These are phyloP conservation scores for Claviceps maximensis DNA, from an alignment of 2,329 filamentous ascomycete species.

Conservation along the genomic window DNA sequence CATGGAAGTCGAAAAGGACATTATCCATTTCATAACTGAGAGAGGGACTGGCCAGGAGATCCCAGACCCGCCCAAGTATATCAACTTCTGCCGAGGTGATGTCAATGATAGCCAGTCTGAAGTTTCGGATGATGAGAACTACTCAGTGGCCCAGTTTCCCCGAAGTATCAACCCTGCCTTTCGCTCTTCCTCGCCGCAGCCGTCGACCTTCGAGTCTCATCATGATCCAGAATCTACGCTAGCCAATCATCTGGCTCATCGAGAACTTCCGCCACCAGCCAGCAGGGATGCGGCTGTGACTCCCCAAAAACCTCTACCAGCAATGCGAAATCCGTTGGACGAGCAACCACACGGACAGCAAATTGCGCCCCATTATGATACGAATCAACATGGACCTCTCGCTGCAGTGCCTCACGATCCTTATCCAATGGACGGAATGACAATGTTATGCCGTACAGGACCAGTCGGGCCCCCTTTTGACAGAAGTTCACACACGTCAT, in stretches of 20 bases:
- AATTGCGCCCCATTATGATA: conserved; percentile 24
- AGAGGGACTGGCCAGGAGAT: conserved; percentile 92
- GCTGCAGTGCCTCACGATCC: conserved; percentile 75
- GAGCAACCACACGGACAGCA: conserved; percentile 12
- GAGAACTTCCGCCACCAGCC: conserved; percentile 30
- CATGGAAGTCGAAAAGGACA: conserved; percentile 95
- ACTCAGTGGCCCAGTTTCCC: conserved; percentile 92
- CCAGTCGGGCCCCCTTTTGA: conserved; percentile 47
- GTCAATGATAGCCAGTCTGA: conserved; percentile 69
- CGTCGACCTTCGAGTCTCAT: conserved; percentile 83
- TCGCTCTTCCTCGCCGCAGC: conserved; percentile 89
- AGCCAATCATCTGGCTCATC: conserved; percentile 54
- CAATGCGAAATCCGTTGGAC: conserved; percentile 8
- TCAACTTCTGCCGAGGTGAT: conserved; percentile 95
- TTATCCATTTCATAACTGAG: conserved; percentile 75
- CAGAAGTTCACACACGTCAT: conserved; percentile 35
- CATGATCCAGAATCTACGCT: conserved; percentile 70
- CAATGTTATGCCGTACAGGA: conserved; percentile 79
- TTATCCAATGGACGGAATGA: conserved; percentile 92
- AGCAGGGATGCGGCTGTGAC: conserved; percentile 38
- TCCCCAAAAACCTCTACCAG: conserved; percentile 29
- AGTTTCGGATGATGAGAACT: conserved; percentile 72
- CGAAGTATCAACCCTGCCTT: conserved; percentile 92
- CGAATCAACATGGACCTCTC: conserved; percentile 46
- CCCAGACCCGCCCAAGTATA: conserved; percentile 90